A percentile compares a stretch with the other conserved stretches of the same genome.
These are phyloP conservation scores for Fistulinella staudtii DNA, from an alignment of 1,284 basidiomycete genomes.

Conservation along the genomic window DNA sequence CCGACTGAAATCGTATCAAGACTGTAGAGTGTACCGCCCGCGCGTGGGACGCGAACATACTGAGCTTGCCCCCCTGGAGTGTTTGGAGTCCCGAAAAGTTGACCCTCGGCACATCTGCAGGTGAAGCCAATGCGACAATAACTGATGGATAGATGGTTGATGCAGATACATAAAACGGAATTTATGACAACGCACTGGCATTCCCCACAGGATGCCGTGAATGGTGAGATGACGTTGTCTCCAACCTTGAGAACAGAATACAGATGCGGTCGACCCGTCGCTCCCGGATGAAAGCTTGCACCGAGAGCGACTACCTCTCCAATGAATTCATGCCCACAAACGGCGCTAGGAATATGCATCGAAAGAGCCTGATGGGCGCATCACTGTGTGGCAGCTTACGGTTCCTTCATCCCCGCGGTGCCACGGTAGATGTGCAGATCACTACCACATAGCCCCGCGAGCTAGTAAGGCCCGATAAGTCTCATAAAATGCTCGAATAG, in stretches of 20 bases:
- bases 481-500: no score
- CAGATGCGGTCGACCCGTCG: conserved; percentile 50
- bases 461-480: conserved; percentile 34
- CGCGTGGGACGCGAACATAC: conserved; percentile 77
- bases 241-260: conserved; percentile 71
- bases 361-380: background rate
- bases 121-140: conserved; percentile 77
- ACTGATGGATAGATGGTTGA: conserved; percentile 35
- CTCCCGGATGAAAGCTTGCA: conserved; percentile 47
- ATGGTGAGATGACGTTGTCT: conserved; percentile 85
- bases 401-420: conserved; percentile 36
- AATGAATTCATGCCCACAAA: conserved; percentile 80
- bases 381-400: conserved; percentile 26
- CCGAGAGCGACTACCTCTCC: conserved; percentile 77
- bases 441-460: conserved; percentile 76
- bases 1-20: conserved; percentile 45
- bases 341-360: no score
- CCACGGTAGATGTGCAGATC: conserved; percentile 81
- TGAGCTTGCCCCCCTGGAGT: conserved; percentile 86
- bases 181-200: conserved; percentile 59
- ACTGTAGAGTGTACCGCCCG: conserved; percentile 75
- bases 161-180: background rate
- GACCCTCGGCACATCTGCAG: conserved; percentile 65
- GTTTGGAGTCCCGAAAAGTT: conserved; percentile 67
- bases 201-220: conserved; percentile 80